These are phyloP conservation scores for Diaporthe capsici DNA, from an alignment of 2,329 filamentous ascomycete species.

Conservation along the genomic window DNA sequence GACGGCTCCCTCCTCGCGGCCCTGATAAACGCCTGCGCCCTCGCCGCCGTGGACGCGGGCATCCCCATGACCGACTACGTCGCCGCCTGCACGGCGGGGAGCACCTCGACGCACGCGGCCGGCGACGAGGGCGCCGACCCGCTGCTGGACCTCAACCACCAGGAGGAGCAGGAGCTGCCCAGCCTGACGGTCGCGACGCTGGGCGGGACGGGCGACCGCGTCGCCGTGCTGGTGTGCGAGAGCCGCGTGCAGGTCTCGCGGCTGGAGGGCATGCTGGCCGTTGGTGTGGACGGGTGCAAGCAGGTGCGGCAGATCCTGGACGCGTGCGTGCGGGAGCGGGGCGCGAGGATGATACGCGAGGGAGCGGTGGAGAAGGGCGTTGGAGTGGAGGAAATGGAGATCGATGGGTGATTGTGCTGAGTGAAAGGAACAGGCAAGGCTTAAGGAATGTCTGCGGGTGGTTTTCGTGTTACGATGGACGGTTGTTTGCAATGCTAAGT, in stretches of 20 bases:
- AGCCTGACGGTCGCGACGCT: conserved; percentile 89
- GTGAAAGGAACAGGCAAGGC: background rate
- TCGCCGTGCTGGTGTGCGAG: conserved; percentile 88
- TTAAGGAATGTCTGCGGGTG: background rate
- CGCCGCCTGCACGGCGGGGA: conserved; percentile 88
- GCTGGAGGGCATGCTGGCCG: conserved; percentile 92
- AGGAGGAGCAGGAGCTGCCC: conserved; percentile 90
- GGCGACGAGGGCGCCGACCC: conserved; percentile 81
- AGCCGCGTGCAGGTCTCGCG: conserved; percentile 85
- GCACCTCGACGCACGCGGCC: conserved; percentile 75
- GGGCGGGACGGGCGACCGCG: conserved; percentile 77
- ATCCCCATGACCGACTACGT: conserved; percentile 96
- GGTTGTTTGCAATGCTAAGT: background rate
- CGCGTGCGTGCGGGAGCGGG: conserved; percentile 80
- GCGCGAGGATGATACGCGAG: conserved; percentile 73
- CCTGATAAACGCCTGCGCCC: conserved; percentile 89
- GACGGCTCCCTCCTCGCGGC: conserved; percentile 93
- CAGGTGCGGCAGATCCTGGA: conserved; percentile 88
- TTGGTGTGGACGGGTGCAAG: conserved; percentile 92
- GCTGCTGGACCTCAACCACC: conserved; percentile 81
- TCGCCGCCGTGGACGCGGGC: conserved; percentile 94
- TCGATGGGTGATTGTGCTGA: conserved; percentile 54
- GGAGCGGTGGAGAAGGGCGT: conserved; percentile 65
- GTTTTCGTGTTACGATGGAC: background rate
- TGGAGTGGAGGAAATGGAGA: conserved; percentile 62